Base-by-base conservation (phyloP, 345 rosid genomes). In the Lepidium aucheri region DNA sequence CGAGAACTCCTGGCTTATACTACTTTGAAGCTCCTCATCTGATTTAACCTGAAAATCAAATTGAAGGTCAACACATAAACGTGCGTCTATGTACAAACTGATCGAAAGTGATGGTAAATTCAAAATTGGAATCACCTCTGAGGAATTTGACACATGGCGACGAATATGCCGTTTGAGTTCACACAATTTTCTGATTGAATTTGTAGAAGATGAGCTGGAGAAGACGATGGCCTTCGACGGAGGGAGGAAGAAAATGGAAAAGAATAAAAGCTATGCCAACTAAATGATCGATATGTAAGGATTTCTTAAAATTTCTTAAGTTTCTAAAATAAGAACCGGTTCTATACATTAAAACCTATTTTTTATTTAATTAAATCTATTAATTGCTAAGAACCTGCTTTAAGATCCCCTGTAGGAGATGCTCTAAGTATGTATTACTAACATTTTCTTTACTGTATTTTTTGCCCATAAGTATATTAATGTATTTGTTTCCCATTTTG, bases 1-100 rank as follows among this genome's bases (percentile, higher is more conserved):
- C 98, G 57, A 84, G 46, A 13, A 72, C 11, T 51, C 86, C 85
- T 8, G 78, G 77, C n/a, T 73, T 78, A 80, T 84, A 85, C 26
- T 80, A 56, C 10, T 68, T 72, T 16, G 82, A 16, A 45, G 50
- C 49, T 10, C 53, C 14, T 60, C 74, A 42, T 65, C 76, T 7
- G 60, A 58, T 71, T 72, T 73, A 4, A 66, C 43, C 89, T 84
- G 78, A 38, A 49, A 55, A 28, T 58, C 64, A 14, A 22, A 20
- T 10, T 9, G 8, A 14, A 3, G 43, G 3, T 6, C 4, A 30
- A 45, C 24, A 44, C 12, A 39, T 53, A 10, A 15, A 51, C 6
- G 40, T 28, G 20, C 10, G 17, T 16, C 20, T 24, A 10, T 16
- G 26, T 61, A 11, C 43, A 46, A 18, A 12, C 10, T 4, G 8